Percentiles rank a stretch among this genome's conserved stretches.
Evolutionary conservation across 495 filamentous ascomycete species (phyloP).

Genomic region (Penicillium ochrochloron): DNA sequence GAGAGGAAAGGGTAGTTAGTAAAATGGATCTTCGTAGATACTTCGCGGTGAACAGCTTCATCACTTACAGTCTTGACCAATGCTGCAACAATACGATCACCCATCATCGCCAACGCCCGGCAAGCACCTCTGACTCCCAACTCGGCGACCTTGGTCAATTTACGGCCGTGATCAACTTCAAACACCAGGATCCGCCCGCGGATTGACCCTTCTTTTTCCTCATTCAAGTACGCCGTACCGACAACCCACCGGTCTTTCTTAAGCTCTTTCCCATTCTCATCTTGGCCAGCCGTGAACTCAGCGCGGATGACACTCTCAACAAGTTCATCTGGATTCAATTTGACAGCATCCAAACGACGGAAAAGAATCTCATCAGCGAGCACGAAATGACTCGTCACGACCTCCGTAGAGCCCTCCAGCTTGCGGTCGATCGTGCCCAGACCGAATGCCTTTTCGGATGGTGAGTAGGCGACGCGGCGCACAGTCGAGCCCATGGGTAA

Average conservation of each 20-base stretch:
- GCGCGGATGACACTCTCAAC: conserved; percentile 84
- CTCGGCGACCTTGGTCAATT: conserved; percentile 68
- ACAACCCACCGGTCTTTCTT: conserved; percentile 79
- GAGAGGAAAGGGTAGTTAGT: conserved; percentile 17
- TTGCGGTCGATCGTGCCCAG: conserved; percentile 79
- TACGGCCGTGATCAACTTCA: conserved; percentile 74
- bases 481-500: conserved; percentile 81
- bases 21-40: background rate
- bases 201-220: conserved; percentile 55
- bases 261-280: conserved; percentile 44
- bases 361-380: conserved; percentile 65
- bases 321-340: conserved; percentile 69
- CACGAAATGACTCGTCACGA: conserved; percentile 62
- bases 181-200: conserved; percentile 83
- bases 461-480: conserved; percentile 83
- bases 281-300: conserved; percentile 67
- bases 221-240: conserved; percentile 78
- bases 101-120: conserved; percentile 72
- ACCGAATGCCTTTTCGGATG: conserved; percentile 78
- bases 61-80: conserved; percentile 80
- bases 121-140: conserved; percentile 74
- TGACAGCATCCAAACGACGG: conserved; percentile 53
- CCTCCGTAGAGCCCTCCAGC: conserved; percentile 59
- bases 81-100: conserved; percentile 80
- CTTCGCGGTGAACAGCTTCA: too few relatives aligned